Conservation (phyloP, 2,329 filamentous ascomycete species). For the Phoma sp. region DNA sequence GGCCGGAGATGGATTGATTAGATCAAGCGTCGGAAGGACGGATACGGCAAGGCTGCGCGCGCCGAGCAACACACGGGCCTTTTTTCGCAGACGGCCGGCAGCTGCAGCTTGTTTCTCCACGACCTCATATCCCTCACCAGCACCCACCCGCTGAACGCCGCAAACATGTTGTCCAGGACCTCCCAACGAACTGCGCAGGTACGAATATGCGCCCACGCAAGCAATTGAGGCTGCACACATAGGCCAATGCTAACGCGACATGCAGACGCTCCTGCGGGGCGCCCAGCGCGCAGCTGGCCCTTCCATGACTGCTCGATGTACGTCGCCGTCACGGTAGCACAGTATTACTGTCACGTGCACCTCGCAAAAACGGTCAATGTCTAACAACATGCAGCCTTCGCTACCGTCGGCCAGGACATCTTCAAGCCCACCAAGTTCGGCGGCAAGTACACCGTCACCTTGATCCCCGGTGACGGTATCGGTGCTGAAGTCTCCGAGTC, state of each 20-base stretch:
- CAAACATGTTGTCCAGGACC: conserved; percentile 55
- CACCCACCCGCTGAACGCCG: conserved; percentile 34
- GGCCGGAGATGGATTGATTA: conserved; percentile 22
- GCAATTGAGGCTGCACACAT: conserved; percentile 34
- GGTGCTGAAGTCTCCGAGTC: conserved; percentile 97
- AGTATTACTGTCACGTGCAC: conserved; percentile 7
- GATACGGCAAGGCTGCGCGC: conserved; percentile 28
- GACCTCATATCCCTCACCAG: conserved; percentile 47
- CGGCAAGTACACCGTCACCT: conserved; percentile 98
- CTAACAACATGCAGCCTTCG: conserved; percentile 44
- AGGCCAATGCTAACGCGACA: conserved; percentile 33
- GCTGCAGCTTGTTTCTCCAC: conserved; percentile 44
- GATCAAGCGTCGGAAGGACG: conserved; percentile 24
- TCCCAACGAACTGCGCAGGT: conserved; percentile 59
- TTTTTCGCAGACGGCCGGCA: conserved; percentile 42
- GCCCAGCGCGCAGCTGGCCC: conserved; percentile 59
- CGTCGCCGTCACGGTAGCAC: conserved; percentile 29
- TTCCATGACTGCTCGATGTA: conserved; percentile 64
- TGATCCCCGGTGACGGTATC: conserved; percentile 98
- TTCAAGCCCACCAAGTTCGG: conserved; percentile 99
- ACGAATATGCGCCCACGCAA: conserved; percentile 29
- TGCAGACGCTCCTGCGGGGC: conserved; percentile 64
- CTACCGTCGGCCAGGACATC: conserved; percentile 88
- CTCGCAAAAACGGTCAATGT: background rate
- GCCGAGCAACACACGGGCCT: conserved; percentile 40